These are phyloP conservation scores for Dothideomycetes sp. DNA, from an alignment of 2,329 filamentous ascomycete genomes.

Conservation along the genomic window DNA sequence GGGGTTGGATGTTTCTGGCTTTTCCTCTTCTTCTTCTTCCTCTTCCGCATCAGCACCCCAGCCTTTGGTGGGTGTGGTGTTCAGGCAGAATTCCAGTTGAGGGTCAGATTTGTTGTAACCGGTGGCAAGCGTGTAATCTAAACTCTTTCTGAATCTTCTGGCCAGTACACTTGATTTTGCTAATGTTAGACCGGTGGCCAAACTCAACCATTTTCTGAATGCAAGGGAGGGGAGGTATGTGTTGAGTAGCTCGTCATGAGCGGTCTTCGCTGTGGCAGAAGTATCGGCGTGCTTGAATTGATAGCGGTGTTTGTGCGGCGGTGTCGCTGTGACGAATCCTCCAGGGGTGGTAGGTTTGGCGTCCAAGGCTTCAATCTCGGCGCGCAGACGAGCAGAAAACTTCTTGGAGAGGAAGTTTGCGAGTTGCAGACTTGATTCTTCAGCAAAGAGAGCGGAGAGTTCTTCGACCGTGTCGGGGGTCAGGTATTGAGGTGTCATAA, in stretches of 20 bases:
- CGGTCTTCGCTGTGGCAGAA: slow-evolving; percentile 26
- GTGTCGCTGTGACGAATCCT: slow-evolving; percentile 47
- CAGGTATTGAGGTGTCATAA: slow-evolving; percentile 81
- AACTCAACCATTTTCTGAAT: slow-evolving; percentile 82
- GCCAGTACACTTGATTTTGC: slow-evolving; percentile 70
- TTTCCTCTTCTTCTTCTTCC: slow-evolving; percentile 17
- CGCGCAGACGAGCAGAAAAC: slow-evolving; percentile 62
- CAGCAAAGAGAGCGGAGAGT: slow-evolving; percentile 67
- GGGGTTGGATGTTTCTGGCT: slow-evolving; percentile 22
- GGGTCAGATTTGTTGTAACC: slow-evolving; percentile 64
- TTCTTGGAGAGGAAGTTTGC: slow-evolving; percentile 68
- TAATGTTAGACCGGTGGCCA: slow-evolving; percentile 68
- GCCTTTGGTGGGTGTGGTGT: slow-evolving; percentile 72
- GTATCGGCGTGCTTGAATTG: slow-evolving; percentile 58
- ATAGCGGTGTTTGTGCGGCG: slow-evolving; percentile 92
- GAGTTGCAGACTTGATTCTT: slow-evolving; percentile 76
- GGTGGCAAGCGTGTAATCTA: slow-evolving; percentile 89
- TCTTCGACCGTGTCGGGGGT: slow-evolving; percentile 85
- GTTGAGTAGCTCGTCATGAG: slow-evolving; percentile 70
- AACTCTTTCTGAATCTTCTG: slow-evolving; percentile 73
- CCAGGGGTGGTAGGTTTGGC: slow-evolving; percentile 30
- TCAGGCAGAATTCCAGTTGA: slow-evolving; percentile 77
- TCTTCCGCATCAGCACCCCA: slow-evolving; percentile 61
- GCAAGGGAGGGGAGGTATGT: slow-evolving; percentile 73
- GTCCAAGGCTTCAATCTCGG: slow-evolving; percentile 48